phyloP scores from a whole-genome alignment of 805 yeast genomes.

The Blastobotrys mokoenaii region DNA sequence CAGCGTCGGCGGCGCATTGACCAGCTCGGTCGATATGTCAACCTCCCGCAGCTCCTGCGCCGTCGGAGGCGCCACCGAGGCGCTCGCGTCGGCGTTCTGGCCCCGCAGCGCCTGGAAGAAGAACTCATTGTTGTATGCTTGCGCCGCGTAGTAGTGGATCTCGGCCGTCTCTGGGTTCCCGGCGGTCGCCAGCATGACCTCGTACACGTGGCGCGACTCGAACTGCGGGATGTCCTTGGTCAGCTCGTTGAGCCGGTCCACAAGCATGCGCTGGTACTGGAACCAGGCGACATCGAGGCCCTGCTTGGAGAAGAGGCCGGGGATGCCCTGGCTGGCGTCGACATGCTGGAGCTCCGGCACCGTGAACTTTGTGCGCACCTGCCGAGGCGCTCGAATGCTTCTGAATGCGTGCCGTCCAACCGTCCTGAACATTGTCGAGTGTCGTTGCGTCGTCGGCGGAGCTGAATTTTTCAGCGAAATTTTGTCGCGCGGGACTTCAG shows the following conservation, averaged over 20 bases:
- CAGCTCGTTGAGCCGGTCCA: constrained; percentile 24
- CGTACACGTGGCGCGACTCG: constrained; percentile 13
- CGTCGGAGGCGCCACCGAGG: constrained; percentile 16
- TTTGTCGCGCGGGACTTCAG: too few relatives aligned
- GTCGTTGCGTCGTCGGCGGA: too few relatives aligned
- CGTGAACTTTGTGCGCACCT: constrained; percentile 4
- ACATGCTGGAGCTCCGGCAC: constrained; percentile 15
- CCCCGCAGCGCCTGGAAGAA: constrained; percentile 38
- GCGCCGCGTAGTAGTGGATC: constrained; percentile 54
- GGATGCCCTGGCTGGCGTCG: constrained; percentile 24
- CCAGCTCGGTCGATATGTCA: constrained; percentile 17
- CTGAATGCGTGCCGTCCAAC: background rate
- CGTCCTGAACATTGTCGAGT: too few relatives aligned
- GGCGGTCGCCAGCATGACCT: constrained; percentile 13
- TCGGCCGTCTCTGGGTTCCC: constrained; percentile 12
- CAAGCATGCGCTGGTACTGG: constrained; percentile 57
- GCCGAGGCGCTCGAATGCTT: background rate
- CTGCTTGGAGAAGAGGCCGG: constrained; percentile 52
- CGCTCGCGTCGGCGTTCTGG: constrained; percentile 21
- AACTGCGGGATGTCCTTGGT: constrained; percentile 11
- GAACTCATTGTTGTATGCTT: constrained; percentile 84
- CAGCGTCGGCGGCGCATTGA: constrained; percentile 16
- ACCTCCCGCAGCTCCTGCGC: constrained; percentile 18
- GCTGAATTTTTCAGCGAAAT: too few relatives aligned
- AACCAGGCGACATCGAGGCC: constrained; percentile 75